A percentile compares a stretch with the other conserved stretches of the same genome.
These are phyloP conservation scores for Artemisia tridentata DNA, from an alignment of 129 eudicot genomes.

Conservation along the genomic window DNA sequence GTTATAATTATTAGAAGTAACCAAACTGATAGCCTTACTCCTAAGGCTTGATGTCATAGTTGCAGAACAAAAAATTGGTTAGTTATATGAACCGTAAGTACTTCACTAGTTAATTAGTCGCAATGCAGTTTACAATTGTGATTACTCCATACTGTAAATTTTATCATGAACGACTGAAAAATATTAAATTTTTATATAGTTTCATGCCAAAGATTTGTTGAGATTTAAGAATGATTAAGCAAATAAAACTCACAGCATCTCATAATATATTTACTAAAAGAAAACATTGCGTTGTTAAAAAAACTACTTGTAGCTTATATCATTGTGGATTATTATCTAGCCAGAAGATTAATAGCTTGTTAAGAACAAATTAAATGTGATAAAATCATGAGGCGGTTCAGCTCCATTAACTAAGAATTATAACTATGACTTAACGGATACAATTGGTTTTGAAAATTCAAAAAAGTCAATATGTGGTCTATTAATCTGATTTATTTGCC, in stretches of 20 bases:
- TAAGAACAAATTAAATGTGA: too few species aligned
- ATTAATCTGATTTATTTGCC: background rate
- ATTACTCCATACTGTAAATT: background rate
- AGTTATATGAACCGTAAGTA: too few species aligned
- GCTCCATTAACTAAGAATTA: too few species aligned
- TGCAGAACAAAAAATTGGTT: background rate
- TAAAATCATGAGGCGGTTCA: too few species aligned
- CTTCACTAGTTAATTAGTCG: background rate
- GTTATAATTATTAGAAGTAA: background rate
- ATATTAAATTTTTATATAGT: background rate
- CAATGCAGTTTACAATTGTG: background rate
- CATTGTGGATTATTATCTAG: background rate
- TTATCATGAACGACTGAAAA: background rate
- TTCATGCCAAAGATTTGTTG: background rate
- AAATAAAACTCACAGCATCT: background rate
- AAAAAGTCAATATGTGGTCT: too few species aligned
- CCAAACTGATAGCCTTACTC: background rate
- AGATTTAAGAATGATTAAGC: background rate
- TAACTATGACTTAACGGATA: too few species aligned
- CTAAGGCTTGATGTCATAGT: background rate
- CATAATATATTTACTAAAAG: background rate
- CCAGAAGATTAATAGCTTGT: background rate
- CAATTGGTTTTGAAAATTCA: too few species aligned
- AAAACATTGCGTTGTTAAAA: constrained; percentile 1
- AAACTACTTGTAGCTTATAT: background rate